Evolutionary conservation across 2,329 filamentous ascomycete genomes (phyloP), one percentile per base, ranked within the genome.

Genomic region (Colletotrichum sp.): DNA sequence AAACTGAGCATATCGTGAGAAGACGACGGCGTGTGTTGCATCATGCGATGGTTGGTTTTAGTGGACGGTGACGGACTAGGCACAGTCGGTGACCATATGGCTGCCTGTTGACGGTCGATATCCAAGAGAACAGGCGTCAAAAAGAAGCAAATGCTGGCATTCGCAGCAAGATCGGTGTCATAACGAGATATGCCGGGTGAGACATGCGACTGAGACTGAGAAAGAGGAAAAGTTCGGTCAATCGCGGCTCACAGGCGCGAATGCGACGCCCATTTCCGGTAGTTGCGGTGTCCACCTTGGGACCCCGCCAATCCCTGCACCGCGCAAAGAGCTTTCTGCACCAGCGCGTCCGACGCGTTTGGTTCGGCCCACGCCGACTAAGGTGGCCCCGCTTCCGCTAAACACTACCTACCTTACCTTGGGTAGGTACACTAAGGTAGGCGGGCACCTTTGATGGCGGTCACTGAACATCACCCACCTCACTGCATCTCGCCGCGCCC

Each of bases 1-100:
- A 71, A 61, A 67, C 48, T 75, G 62, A 48, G 72, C 75, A 77
- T 77, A 55, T 77, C 75, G 75, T 75, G 67, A 61, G 58, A 71
- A 52, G 48, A 60, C 62, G 26, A 67, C 43, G 68, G 72, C 67
- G 64, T 60, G 24, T 71, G 67, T 67, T 75, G 73, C 75, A 77
- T 77, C 66, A 73, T 76, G 60, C 71, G 56, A 52, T 69, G 60
- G 48, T n/a, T 66, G 43, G 43, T n/a, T 16, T 24, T 56, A 43
- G 13, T 30, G 36, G 21, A 38, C 61, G 18, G 52, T 56, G n/a
- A 52, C 36, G 43, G 52, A 32, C 38, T 74, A 61, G 61, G 15
- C 26, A n/a, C 48, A 38, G 43, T 32, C 13, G 58, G 30, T 21
- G 66, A 70, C 61, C 71, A 74, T 76, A 52, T 43, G 65, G 66